These are phyloP conservation scores for Gardenia jasminoides DNA, from an alignment of 257 asterid species.

Conservation along the genomic window DNA sequence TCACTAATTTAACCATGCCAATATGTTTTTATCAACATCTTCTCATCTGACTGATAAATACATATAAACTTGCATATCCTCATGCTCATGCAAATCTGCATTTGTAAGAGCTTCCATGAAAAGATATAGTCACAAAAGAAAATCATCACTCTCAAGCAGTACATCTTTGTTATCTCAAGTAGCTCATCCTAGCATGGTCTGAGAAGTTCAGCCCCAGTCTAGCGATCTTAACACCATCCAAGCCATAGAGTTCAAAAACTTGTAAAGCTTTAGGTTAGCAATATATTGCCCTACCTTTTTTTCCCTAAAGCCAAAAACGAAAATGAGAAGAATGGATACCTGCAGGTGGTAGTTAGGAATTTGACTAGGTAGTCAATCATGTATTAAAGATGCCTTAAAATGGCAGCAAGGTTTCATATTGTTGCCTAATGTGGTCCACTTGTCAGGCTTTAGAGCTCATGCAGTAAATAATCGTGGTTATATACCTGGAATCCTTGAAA, in stretches of 20 bases:
- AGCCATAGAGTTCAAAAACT: neutral
- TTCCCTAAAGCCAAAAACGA: neutral
- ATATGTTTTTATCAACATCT: no score
- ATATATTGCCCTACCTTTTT: neutral
- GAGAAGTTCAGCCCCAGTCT: neutral
- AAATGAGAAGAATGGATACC: neutral
- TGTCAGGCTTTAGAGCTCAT: neutral
- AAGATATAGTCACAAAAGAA: no score
- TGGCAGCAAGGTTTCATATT: neutral
- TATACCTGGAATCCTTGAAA: conserved; percentile 93
- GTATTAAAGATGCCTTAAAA: neutral
- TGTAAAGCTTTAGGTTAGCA: neutral
- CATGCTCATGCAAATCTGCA: no score
- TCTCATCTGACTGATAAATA: no score
- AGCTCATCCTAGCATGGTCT: neutral
- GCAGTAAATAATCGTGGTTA: neutral
- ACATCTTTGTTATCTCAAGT: no score
- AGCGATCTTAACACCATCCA: neutral
- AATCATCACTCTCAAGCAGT: no score
- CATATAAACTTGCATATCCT: no score
- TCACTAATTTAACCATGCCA: neutral
- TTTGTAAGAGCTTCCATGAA: no score
- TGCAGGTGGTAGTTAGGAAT: neutral
- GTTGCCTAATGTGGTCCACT: neutral
- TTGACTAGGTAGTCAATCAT: neutral